Base-by-base conservation (phyloP, 148 eudicot genomes). In the Chenopodium album region DNA sequence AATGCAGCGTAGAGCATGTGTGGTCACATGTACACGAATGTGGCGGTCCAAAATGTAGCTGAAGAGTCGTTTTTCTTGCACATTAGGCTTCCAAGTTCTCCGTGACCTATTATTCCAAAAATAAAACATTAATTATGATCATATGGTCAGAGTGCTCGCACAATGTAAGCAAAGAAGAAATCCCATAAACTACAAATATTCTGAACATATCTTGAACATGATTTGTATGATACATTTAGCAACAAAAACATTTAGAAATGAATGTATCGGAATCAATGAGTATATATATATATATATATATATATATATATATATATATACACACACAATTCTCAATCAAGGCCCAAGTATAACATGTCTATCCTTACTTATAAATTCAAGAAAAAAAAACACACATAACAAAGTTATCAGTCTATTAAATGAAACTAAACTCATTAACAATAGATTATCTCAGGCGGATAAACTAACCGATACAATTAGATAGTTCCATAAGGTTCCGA, bases 1-100 rank as follows among this genome's bases (percentile, higher is more conserved):
- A 80, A 95, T 94, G 87, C 98, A 95, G 77, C 98, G 95, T 67
- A 95, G 87, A 17, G 99, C 97, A 76, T 94, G 99, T 17, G 95
- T 92, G n/a, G 94, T 90, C 52, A 94, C 99, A 77, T 94, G 91
- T 48, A 94, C 90, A 17, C 93, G 94, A 80, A 95, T 89, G 85
- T 93, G 97, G 47, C 98, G 92, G 69, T 95, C 99, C 31, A 90
- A 84, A 34, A 92, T 87, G 84, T 95, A 95, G 79, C 99, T 95
- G 84, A 95, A 95, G 54, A 95, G 92, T 65, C 94, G 87, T 83
- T 91, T 95, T 37, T 88, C 94, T 82, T 95, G 99, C 52, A 94
- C 95, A 22, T 94, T 95, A 26, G 97, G 99, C 86, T 95, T 95
- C 99, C 98, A 95, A 50, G 69, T 62, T 81, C 98, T 94, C 87